Evolutionary conservation across 2,329 filamentous ascomycete species (phyloP), one percentile per base, ranked within the genome.

Genomic region (Fusarium virguliforme): DNA sequence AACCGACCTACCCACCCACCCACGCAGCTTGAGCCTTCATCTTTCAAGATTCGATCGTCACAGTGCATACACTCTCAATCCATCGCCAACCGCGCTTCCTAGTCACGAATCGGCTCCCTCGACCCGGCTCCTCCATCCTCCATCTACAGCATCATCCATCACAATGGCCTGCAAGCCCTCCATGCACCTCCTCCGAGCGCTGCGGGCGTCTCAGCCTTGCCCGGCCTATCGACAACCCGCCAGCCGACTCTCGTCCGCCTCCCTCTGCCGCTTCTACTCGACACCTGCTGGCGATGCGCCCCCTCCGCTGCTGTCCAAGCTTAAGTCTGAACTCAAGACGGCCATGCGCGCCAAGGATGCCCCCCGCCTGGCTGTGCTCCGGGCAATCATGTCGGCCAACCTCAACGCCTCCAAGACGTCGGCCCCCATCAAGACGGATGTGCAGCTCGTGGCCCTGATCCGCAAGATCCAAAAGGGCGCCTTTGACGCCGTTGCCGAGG

Each of bases 341-440:
- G 89, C 90, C 54, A 91, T 92, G 90, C 86, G 86, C 64, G 85
- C 85, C 73, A 92, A 91, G 79, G 89, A 92, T 77, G 81, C 85
- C 28, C 83, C 88, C 28, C 89, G 91, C 3, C 88, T 95, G 28
- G 83, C 87, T 40, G 92, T 93, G 38, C 86, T 95, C 54, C 91
- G 93, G 72, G 80, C 86, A 41, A 83, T 95, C 68, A 86, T 95
- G 70, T 85, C 91, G 34, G 88, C 91, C 68, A 89, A 92, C 67
- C 90, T 91, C 74, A 95, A 94, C 80, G 90, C 91, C 35, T 91
- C 90, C 78, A 95, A 95, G 82, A 94, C 92, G 13, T 77, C 86
- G 40, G 84, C 83, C 40, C 92, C 93, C n/a, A 88, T 95, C 76
- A 84, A 83, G 60, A 92, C 89, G 24, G 92, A 95, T 79, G 85